Evolutionary conservation across 768 basidiomycete genomes (phyloP).

Genomic region (Collybia nuda): DNA sequence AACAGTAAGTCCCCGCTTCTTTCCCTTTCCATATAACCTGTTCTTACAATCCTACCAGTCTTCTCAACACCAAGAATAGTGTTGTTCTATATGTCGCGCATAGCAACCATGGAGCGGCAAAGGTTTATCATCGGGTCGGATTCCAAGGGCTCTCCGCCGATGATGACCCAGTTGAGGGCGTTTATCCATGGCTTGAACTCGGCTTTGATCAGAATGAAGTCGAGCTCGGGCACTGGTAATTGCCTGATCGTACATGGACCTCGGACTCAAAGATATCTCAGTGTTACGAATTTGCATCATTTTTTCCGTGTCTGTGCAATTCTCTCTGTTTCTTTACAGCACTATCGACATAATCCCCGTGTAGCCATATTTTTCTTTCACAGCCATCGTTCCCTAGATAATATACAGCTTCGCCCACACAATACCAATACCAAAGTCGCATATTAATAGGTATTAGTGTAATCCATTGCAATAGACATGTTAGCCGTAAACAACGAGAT

Average conservation of each 20-base stretch:
- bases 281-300: neutral
- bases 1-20: constrained; percentile 37
- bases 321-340: too few relatives aligned
- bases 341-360: too few relatives aligned
- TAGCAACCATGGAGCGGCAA: constrained; percentile 48
- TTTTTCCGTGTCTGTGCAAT: neutral
- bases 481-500: too few relatives aligned
- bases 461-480: too few relatives aligned
- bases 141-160: constrained; percentile 52
- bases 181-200: constrained; percentile 57
- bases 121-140: constrained; percentile 64
- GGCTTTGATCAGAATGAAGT: constrained; percentile 54
- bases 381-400: too few relatives aligned
- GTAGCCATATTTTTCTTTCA: too few relatives aligned
- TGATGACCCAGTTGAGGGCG: constrained; percentile 34
- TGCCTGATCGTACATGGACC: neutral
- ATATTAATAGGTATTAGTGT: too few relatives aligned
- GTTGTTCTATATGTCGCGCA: constrained; percentile 71
- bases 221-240: constrained; percentile 68
- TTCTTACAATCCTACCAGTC: constrained; percentile 16
- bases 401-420: too few relatives aligned
- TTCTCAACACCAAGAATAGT: constrained; percentile 39
- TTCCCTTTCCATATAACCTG: neutral
- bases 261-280: neutral
- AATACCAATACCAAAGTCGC: too few relatives aligned